Evolutionary conservation across 1,284 basidiomycete genomes (phyloP).

Genomic region (Hemileia vastatrix): DNA sequence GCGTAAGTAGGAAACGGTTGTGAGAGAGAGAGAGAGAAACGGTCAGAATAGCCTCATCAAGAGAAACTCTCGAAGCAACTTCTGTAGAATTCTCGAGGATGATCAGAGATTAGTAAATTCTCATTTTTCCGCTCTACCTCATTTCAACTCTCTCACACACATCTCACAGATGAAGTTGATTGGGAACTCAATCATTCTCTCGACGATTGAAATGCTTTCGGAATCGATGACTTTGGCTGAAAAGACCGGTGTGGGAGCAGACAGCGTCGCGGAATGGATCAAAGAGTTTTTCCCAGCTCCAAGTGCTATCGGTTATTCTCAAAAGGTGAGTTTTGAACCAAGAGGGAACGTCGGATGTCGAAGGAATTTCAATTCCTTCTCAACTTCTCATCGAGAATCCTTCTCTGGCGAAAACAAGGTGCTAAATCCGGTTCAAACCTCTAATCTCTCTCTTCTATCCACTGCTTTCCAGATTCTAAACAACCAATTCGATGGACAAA

Average conservation of each 20-base stretch:
- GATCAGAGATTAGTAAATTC: too few species aligned
- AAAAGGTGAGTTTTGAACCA: conserved; percentile 24
- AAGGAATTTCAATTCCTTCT: too few species aligned
- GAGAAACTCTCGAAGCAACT: neutral
- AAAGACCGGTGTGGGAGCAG: conserved; percentile 66
- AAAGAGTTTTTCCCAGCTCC: conserved; percentile 35
- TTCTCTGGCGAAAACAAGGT: too few species aligned
- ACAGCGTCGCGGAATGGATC: conserved; percentile 50
- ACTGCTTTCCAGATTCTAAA: conserved; percentile 58
- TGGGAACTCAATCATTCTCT: conserved; percentile 46
- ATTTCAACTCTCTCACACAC: conserved; percentile 33
- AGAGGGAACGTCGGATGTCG: too few species aligned
- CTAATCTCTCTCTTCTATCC: too few species aligned
- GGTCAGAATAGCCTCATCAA: neutral
- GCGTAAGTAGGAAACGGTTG: conserved; percentile 26
- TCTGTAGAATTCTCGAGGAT: neutral
- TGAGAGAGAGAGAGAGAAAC: neutral
- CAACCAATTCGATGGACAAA: conserved; percentile 63
- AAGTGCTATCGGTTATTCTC: conserved; percentile 33
- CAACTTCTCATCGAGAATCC: too few species aligned
- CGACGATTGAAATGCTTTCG: conserved; percentile 60
- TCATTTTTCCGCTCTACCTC: neutral
- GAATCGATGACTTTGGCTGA: conserved; percentile 74
- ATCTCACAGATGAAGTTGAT: conserved; percentile 71
- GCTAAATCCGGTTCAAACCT: conserved; percentile 8